Evolutionary conservation across 169 alveolate species (phyloP), one percentile per base, ranked within the genome.

Genomic region (Pseudocohnilembus persalinus): DNA sequence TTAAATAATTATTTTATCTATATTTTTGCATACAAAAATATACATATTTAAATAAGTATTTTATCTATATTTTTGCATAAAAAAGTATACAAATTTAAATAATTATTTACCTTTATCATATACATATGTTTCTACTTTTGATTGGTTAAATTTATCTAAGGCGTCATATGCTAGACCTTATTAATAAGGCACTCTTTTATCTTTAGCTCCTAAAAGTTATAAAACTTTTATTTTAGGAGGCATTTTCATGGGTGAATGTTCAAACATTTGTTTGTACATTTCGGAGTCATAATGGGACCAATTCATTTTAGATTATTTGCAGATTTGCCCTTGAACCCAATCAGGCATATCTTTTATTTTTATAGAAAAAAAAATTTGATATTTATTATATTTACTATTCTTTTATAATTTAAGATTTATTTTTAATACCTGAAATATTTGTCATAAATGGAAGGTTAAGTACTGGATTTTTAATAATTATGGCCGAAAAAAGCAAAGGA

Each of bases 91-190:
- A n/a, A n/a, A n/a, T n/a, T n/a, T n/a, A n/a, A n/a, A n/a, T n/a
- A n/a, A n/a, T n/a, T n/a, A n/a, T 85, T 89, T 26, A 85, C 93
- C 28, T 82, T 85, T 68, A 75, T 84, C 30, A 31, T 83, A 83
- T 0, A 83, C 83, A 76, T 83, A 83, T 0, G 88, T 83, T 76
- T 83, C 63, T 25, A 83, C 29, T 31, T 83, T 76, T 24, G 78
- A 31, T 25, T 83, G 83, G 29, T 73, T 63, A 28, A 31, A 33
- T 24, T 74, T 29, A 29, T 83, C 68, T 76, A 75, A 30, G 1
- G 88, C 83, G 34, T 77, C 72, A n/a, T 74, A 30, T 1, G 83
- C 75, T 26, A 83, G 34, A 11, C 83, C 34, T n/a, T 83, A 63
- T 76, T 83, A 20, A 83, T 76, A 83, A 76, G 88, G 88, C n/a